Base-by-base conservation (phyloP, 192 early-diverging fungal genomes). In the Rhizophlyctis rosea region DNA sequence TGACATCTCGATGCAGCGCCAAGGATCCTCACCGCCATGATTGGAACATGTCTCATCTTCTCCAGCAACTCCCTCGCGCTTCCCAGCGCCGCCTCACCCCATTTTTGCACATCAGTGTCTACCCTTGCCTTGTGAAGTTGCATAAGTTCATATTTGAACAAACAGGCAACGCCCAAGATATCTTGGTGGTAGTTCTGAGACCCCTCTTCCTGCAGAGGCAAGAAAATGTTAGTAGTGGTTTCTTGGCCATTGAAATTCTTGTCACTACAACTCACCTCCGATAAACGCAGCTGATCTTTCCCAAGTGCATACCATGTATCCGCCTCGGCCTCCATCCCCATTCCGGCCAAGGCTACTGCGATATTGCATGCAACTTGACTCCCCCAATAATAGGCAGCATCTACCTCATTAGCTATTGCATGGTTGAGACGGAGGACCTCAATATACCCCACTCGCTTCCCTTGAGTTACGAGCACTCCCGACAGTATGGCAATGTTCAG, bases 401-500 rank as follows among this genome's bases (percentile, higher is more conserved):
- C 52, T 28, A 16, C 0, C 14, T 54, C 52, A 21, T 1, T 14
- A 16, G 29, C 24, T 13, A 30, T 54, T 24, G 13, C 29, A 30
- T 21, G 24, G 13, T 28, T 25, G 16, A n/a, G 23, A 16, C 23
- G 13, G 14, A 54, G 25, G 16, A 25, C 52, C 1, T 54, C 52
- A 28, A 30, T 25, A 30, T 54, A 54, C 52, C 24, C 52, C 29
- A 18, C 24, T 54, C 52, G 23, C 1, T 30, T 54, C 14, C 52
- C 52, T 30, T 28, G 52, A 54, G 25, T 54, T n/a, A n/a, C 1
- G 14, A 54, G 52, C 16, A 23, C 23, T 28, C 18, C 2, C 24
- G 24, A n/a, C 24, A 54, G 2, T 14, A 54, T 54, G 23, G 52
- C 29, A 13, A 24, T 24, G 29, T 54, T 54, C 52, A 54, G 52